Conservation (phyloP, 2,329 filamentous ascomycete genomes). For the Alternaria conjuncta region DNA sequence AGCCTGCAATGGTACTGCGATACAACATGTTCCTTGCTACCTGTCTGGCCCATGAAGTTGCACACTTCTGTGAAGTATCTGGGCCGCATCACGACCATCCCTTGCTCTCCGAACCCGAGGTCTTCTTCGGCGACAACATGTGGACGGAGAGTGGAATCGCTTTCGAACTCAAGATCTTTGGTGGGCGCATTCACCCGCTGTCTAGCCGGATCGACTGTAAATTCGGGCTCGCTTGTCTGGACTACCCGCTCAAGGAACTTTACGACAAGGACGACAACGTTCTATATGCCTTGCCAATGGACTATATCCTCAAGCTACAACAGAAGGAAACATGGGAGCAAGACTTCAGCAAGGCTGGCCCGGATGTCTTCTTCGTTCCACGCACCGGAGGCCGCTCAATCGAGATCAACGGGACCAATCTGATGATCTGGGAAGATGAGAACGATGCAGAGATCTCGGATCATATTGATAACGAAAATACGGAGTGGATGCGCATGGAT, state of each 20-base stretch:
- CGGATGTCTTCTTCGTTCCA: conserved; percentile 46
- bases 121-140: conserved; percentile 49
- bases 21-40: conserved; percentile 51
- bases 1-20: conserved; percentile 50
- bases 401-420: conserved; percentile 47
- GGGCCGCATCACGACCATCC: conserved; percentile 46
- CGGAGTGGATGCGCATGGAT: conserved; percentile 46
- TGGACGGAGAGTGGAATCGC: conserved; percentile 51
- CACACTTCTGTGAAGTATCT: conserved; percentile 50
- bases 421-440: conserved; percentile 51
- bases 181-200: conserved; percentile 48
- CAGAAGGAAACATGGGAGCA: conserved; percentile 48
- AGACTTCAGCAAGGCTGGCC: conserved; percentile 32
- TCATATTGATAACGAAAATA: conserved; percentile 45
- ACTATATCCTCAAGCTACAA: conserved; percentile 47
- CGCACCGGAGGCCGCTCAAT: conserved; percentile 45
- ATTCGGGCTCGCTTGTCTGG: conserved; percentile 45
- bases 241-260: conserved; percentile 44
- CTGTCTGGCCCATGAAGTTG: conserved; percentile 48
- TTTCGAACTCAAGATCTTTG: conserved; percentile 49
- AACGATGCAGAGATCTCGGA: conserved; percentile 48
- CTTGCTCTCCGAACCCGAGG: conserved; percentile 44
- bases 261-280: conserved; percentile 49
- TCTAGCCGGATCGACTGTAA: conserved; percentile 49
- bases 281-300: conserved; percentile 49